Conservation (phyloP, 1,139 yeast genomes). For the Entelexis paramagnoliae region DNA sequence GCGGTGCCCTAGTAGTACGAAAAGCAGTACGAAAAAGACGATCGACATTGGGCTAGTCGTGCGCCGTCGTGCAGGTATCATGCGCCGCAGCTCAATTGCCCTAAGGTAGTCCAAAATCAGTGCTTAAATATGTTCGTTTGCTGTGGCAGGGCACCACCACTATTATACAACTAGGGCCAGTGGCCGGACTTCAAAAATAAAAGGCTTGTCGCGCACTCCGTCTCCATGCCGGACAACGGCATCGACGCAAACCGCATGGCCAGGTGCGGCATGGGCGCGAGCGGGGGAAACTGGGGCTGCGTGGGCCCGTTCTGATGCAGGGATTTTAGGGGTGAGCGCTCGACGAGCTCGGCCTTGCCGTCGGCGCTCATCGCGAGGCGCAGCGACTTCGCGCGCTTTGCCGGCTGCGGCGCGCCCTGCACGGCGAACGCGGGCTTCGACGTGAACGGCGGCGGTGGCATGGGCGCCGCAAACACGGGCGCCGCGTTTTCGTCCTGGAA, state of each 20-base stretch:
- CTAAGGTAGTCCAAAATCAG: not conserved
- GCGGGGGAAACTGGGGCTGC: conserved; percentile 1
- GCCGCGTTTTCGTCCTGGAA: conserved; percentile 17
- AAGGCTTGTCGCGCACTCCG: conserved; percentile 22
- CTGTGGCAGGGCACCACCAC: not conserved
- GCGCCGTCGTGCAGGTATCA: too few relatives aligned
- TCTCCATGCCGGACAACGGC: conserved; percentile 18
- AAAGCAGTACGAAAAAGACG: too few relatives aligned
- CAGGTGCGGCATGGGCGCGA: conserved; percentile 5
- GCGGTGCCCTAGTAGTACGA: too few relatives aligned
- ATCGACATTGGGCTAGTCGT: too few relatives aligned
- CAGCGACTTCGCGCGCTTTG: conserved; percentile 21
- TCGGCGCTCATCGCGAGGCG: conserved; percentile 32
- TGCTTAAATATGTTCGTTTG: not conserved
- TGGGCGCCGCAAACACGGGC: not conserved
- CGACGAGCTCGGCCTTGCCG: conserved; percentile 30
- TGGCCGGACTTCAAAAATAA: conserved; percentile 21
- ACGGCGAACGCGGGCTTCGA: conserved; percentile 5
- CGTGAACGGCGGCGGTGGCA: conserved; percentile 1
- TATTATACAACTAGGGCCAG: conserved; percentile 14
- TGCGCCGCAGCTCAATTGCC: too few relatives aligned
- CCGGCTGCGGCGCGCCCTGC: conserved; percentile 3
- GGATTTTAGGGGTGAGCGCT: conserved; percentile 23
- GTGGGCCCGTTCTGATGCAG: conserved; percentile 13
- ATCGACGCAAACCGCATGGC: conserved; percentile 14